Base-by-base conservation (phyloP, 139 green algal genomes). In the Tetradesmus lagerheimii region DNA sequence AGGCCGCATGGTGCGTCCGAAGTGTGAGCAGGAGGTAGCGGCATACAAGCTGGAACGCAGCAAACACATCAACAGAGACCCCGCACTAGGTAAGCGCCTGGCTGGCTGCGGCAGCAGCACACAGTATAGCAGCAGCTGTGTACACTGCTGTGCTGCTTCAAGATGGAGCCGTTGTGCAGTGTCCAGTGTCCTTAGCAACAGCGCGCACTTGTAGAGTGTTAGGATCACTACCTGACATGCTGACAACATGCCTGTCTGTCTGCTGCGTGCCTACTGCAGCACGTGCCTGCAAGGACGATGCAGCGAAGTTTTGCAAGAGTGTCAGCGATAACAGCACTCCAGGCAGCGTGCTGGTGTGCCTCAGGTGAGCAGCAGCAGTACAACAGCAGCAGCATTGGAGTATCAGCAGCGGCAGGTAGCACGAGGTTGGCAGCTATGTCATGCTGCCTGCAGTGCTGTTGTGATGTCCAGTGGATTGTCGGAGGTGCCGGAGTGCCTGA, bases 21-120 rank as follows among this genome's bases (percentile, higher is more conserved):
- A 93, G 83, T 95, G 93, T 88, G 0, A 75, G 14, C 83, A 91
- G 0, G 77, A 92, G 2, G 67, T 95, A 8, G 29, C 77, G 29
- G 77, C 78, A 34, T 95, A 92, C 91, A 95, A 94, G 78, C 91
- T 94, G 37, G 92, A 93, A 77, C 77, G 91, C 29, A 89, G 84
- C 25, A 91, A 88, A 31, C 97, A 96, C 89, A 96, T 98, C 86
- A 97, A 97, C 92, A 95, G 95, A 79, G 95, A 99, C 64, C 76
- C 97, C 38, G 86, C 94, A 0, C 91, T 99, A 15, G 95, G 93
- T 95, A 31, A 25, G 91, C 83, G 12, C 38, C 50, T 9, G 43
- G 67, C 6, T 71, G 64, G 6, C 2, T 0, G 14, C 25, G 39
- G 78, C 91, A 94, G 92, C 95, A 6, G 57, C 57, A 71, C 0